Evolutionary conservation across 2,329 filamentous ascomycete genomes (phyloP), one percentile per base, ranked within the genome.

Genomic region (Talaromyces sp.): DNA sequence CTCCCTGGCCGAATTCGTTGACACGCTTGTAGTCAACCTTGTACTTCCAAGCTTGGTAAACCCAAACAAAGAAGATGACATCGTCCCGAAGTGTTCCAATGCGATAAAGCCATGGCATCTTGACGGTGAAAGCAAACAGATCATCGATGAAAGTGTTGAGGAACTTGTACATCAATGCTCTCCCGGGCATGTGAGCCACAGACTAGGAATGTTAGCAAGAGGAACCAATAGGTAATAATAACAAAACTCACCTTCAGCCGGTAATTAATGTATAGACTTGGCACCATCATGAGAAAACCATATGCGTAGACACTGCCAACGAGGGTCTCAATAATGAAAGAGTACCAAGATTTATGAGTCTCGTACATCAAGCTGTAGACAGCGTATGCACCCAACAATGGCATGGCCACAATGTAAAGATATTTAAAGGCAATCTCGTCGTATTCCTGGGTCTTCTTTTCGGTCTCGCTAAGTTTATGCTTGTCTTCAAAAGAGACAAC

Each of bases 101-200:
- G 16, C 95, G 87, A 77, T 99, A 95, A 58, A 99, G 83, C 66
- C 93, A 86, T 0, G 95, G 95, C 95, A 99, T 99, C 81, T 98
- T 98, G 81, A 99, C 97, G 42, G 95, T 99, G 72, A 98, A 99
- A 1, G 95, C 95, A 73, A 99, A 99, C 35, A 99, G 82, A 73
- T 99, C 95, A 77, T 99, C 95, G 75, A 99, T 98, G 76, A 99
- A 99, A 5, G 95, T 98, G 81, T 98, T 97, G 67, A 98, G 81
- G 79, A 96, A 96, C 80, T 98, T 97, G 85, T 97, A 97, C 76
- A 88, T 93, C 92, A 99, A 95, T 55, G 95, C 92, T 80, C 92
- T 93, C 68, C 84, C 91, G 1, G 95, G 93, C 93, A 99, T 96
- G 79, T 99, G 95, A 11, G 95, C 95, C 37, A 98, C 91, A 68